Conservation (phyloP, 805 yeast species). For the Candida schatavii region DNA sequence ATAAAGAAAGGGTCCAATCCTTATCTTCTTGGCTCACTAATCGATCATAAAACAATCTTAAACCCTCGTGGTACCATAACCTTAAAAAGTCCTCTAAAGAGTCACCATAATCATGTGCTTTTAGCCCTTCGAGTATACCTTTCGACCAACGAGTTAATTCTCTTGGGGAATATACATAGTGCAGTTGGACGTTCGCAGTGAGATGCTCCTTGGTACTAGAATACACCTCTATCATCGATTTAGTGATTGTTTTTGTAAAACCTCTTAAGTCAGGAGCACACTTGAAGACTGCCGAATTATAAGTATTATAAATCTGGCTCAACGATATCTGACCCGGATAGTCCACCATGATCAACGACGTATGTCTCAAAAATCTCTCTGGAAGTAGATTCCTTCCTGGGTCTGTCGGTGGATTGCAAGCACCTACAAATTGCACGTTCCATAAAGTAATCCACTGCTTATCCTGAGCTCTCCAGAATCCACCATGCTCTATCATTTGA, state of each 20-base stretch:
- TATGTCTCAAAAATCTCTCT: conserved; percentile 63
- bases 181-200: conserved; percentile 39
- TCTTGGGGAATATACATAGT: conserved; percentile 82
- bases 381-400: conserved; percentile 64
- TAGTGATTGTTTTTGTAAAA: conserved; percentile 48
- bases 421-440: conserved; percentile 84
- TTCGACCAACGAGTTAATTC: conserved; percentile 86
- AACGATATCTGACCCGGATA: conserved; percentile 70
- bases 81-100: conserved; percentile 48
- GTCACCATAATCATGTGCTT: conserved; percentile 29
- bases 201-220: conserved; percentile 40
- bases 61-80: conserved; percentile 79
- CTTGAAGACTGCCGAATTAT: conserved; percentile 55
- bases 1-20: conserved; percentile 44
- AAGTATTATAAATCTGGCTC: conserved; percentile 61
- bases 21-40: conserved; percentile 48
- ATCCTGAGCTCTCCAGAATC: conserved; percentile 69
- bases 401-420: conserved; percentile 88
- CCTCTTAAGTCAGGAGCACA: conserved; percentile 60
- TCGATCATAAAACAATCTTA: conserved; percentile 75
- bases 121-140: conserved; percentile 60
- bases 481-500: conserved; percentile 66
- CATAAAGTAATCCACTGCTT: conserved; percentile 64
- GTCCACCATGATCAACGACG: conserved; percentile 66
- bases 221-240: conserved; percentile 68